Evolutionary conservation across 108 stramenopile species (phyloP).

Genomic region (Discostella pseudostelligera): DNA sequence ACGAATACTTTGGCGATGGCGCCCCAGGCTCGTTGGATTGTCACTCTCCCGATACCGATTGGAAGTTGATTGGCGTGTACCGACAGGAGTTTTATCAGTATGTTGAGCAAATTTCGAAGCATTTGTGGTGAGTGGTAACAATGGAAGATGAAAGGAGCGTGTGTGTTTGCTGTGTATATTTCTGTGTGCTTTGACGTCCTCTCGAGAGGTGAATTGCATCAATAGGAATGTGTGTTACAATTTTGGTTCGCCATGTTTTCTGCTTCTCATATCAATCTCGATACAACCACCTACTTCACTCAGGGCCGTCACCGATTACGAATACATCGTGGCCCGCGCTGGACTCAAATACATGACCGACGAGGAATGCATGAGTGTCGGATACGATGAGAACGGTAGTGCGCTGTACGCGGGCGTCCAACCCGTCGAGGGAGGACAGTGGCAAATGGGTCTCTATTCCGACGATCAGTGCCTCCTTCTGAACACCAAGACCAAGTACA

Average conservation of each 20-base stretch:
- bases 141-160: too few relatives aligned
- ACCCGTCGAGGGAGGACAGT: conserved; percentile 56
- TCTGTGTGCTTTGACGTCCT: too few relatives aligned
- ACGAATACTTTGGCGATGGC: conserved; percentile 68
- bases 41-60: conserved; percentile 72
- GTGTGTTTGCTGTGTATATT: too few relatives aligned
- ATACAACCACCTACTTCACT: neutral
- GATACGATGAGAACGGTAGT: conserved; percentile 54
- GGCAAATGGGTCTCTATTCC: conserved; percentile 74
- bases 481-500: conserved; percentile 48
- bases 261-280: neutral
- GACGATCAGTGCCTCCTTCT: conserved; percentile 62
- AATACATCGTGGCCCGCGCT: conserved; percentile 79
- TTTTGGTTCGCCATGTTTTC: neutral
- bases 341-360: conserved; percentile 87
- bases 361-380: conserved; percentile 63
- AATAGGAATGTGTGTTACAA: too few relatives aligned
- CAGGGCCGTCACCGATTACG: conserved; percentile 79
- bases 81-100: conserved; percentile 88
- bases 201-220: too few relatives aligned
- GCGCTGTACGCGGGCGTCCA: conserved; percentile 65
- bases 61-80: conserved; percentile 84
- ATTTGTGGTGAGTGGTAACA: conserved; percentile 61
- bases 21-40: conserved; percentile 64
- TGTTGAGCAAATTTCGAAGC: conserved; percentile 89